Percentiles rank a stretch among this genome's conserved stretches.
phyloP scores from a whole-genome alignment of 2,329 filamentous ascomycete genomes.

The Fusarium transvaalense region DNA sequence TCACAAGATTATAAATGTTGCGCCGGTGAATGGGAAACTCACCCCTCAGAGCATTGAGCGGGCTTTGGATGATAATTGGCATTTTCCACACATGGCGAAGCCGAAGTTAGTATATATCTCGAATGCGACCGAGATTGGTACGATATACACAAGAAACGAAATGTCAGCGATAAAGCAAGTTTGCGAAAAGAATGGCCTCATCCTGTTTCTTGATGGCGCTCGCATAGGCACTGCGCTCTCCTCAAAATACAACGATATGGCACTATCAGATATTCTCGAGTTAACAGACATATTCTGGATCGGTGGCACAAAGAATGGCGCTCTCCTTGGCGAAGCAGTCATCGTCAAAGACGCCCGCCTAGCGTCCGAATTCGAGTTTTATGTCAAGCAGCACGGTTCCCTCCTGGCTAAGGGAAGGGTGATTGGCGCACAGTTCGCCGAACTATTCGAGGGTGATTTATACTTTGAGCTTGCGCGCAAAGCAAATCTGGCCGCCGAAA shows the following conservation, averaged over 20 bases:
- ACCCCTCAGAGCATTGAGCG: conserved; percentile 58
- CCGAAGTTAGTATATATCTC: conserved; percentile 65
- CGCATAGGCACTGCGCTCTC: conserved; percentile 60
- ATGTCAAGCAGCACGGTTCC: conserved; percentile 65
- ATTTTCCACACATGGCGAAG: conserved; percentile 65
- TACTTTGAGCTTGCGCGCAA: conserved; percentile 61
- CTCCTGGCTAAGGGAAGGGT: conserved; percentile 63
- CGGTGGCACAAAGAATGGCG: conserved; percentile 65
- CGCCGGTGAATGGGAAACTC: conserved; percentile 61
- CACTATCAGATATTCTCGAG: conserved; percentile 59
- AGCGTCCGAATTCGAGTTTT: conserved; percentile 62
- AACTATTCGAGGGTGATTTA: conserved; percentile 60
- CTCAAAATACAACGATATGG: conserved; percentile 58
- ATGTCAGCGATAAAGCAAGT: conserved; percentile 57
- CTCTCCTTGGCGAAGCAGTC: conserved; percentile 63
- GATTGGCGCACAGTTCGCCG: conserved; percentile 63
- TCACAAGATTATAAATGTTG: conserved; percentile 64
- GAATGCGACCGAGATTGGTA: conserved; percentile 64
- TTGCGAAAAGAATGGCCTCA: conserved; percentile 57
- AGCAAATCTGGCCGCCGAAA: conserved; percentile 60
- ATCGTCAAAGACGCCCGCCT: conserved; percentile 59
- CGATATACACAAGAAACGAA: conserved; percentile 60
- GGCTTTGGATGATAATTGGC: conserved; percentile 61
- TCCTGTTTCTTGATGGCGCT: conserved; percentile 63
- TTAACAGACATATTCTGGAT: conserved; percentile 68